Percentiles rank a stretch among this genome's conserved stretches.
phyloP scores from a whole-genome alignment of 2,329 filamentous ascomycete genomes.

The Pseudogymnoascus sp. region DNA sequence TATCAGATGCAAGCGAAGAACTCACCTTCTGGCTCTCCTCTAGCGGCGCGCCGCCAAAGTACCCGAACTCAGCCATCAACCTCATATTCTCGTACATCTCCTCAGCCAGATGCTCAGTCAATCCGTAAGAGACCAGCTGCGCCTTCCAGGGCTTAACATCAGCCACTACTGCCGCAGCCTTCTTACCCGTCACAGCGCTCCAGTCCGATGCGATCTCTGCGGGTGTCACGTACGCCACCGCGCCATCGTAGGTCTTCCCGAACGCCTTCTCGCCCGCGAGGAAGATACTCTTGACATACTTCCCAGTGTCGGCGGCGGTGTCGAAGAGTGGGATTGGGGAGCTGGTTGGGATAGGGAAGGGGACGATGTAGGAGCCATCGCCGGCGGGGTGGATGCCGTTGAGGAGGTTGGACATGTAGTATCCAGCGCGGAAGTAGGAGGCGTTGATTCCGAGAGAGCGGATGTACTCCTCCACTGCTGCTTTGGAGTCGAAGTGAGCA shows the following conservation, averaged over 20 bases:
- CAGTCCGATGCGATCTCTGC: slow-evolving; percentile 36
- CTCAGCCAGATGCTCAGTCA: slow-evolving; percentile 36
- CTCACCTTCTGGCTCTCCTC: slow-evolving; percentile 30
- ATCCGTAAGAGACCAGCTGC: slow-evolving; percentile 28
- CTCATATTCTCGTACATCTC: slow-evolving; percentile 49
- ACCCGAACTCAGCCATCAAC: slow-evolving; percentile 45
- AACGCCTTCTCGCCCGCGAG: slow-evolving; percentile 32
- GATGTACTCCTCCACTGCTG: slow-evolving; percentile 32
- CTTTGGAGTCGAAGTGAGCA: slow-evolving; percentile 33
- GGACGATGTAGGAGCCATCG: slow-evolving; percentile 23
- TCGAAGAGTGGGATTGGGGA: slow-evolving; percentile 30
- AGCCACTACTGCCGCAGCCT: slow-evolving; percentile 31
- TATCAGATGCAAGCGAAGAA: background rate
- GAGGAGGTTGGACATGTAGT: slow-evolving; percentile 45
- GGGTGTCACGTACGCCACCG: slow-evolving; percentile 36
- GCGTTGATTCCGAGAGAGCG: slow-evolving; percentile 35
- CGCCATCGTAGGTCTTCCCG: slow-evolving; percentile 37
- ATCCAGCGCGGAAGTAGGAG: slow-evolving; percentile 42
- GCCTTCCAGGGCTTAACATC: slow-evolving; percentile 37
- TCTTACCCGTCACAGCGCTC: slow-evolving; percentile 34
- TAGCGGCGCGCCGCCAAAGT: slow-evolving; percentile 41
- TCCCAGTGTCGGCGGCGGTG: slow-evolving; percentile 30
- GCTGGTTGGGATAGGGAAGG: slow-evolving; percentile 24
- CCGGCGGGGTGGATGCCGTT: slow-evolving; percentile 22
- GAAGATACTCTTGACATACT: slow-evolving; percentile 28